Base-by-base conservation (phyloP, 345 rosid genomes). In the Bretschneidera sinensis region DNA sequence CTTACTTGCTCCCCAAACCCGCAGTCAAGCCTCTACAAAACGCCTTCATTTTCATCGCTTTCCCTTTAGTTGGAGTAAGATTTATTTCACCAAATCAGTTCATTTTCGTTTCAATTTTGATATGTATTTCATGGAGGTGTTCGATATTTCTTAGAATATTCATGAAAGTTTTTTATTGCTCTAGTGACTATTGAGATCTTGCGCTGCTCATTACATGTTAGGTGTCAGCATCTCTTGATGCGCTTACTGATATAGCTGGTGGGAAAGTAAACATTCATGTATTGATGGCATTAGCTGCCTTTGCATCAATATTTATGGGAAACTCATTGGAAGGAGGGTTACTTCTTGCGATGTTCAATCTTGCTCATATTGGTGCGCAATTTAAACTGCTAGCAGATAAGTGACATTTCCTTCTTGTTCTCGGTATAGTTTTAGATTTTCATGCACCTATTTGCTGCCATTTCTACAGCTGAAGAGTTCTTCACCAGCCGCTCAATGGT, bases 191-290 rank as follows among this genome's bases (percentile, higher is more conserved):
- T 8, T 28, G 8, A 28, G 52, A 18, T 60, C 23, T 18, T 43
- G 58, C 19, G 23, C 19, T 53, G n/a, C n/a, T 55, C 19, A 24
- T 9, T 33, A 23, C 64, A 34, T n/a, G n/a, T 74, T 75, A 94
- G 97, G 90, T 87, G 21, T 87, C 99, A 35, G 97, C 99, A 19
- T 79, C 95, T 10, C 87, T 89, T 0, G 99, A 89, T 73, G 99
- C 99, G 1, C 81, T 87, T 52, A 84, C 71, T 76, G 97, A 87
- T 81, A 78, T 89, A 69, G 83, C 85, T 25, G 96, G 90, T 55
- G 99, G 99, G 57, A 94, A 74, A 78, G 96, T 89, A 53, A 94
- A 94, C 75, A 94, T 94, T 19, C 97, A 92, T 63, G 97, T 92
- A 0, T 73, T 94, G 63, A 94, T 94, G 99, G 99, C 99, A 54